These are phyloP conservation scores for Aspergillus novofumigatus DNA, from an alignment of 2,329 filamentous ascomycete species.

Conservation along the genomic window DNA sequence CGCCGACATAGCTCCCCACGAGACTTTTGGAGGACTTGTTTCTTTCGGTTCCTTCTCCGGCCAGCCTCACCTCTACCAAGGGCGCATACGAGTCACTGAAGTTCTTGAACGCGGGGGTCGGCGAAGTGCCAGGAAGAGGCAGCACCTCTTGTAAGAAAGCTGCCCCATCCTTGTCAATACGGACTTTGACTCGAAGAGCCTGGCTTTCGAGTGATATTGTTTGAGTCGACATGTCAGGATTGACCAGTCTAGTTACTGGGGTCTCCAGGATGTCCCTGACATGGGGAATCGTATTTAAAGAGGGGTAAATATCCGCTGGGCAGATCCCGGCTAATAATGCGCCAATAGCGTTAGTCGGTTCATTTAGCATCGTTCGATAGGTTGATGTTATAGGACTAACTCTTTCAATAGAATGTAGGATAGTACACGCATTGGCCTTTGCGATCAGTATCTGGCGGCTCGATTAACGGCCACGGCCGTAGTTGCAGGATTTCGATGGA, in stretches of 20 bases:
- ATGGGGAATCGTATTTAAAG: neutral
- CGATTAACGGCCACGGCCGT: no score
- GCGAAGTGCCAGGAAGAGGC: neutral
- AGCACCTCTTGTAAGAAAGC: slow-evolving; percentile 4
- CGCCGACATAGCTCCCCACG: slow-evolving; percentile 19
- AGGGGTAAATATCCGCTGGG: neutral
- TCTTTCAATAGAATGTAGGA: no score
- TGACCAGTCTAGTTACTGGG: neutral
- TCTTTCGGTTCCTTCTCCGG: slow-evolving; percentile 21
- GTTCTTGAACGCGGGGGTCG: slow-evolving; percentile 1
- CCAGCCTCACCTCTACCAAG: slow-evolving; percentile 19
- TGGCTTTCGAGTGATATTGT: slow-evolving; percentile 4
- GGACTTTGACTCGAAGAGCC: slow-evolving; percentile 1
- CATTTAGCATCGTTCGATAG: neutral
- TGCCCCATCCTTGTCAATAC: slow-evolving; percentile 4
- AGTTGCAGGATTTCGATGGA: no score
- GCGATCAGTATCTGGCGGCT: no score
- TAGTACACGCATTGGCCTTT: no score
- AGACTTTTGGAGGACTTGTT: slow-evolving; percentile 25
- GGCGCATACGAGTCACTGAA: slow-evolving; percentile 8
- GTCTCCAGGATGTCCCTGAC: neutral
- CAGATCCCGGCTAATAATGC: neutral
- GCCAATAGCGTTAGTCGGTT: neutral
- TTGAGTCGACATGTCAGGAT: neutral
- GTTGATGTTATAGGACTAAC: neutral